phyloP scores from a whole-genome alignment of 192 early-diverging fungal species.

The Entomortierella lignicola region DNA sequence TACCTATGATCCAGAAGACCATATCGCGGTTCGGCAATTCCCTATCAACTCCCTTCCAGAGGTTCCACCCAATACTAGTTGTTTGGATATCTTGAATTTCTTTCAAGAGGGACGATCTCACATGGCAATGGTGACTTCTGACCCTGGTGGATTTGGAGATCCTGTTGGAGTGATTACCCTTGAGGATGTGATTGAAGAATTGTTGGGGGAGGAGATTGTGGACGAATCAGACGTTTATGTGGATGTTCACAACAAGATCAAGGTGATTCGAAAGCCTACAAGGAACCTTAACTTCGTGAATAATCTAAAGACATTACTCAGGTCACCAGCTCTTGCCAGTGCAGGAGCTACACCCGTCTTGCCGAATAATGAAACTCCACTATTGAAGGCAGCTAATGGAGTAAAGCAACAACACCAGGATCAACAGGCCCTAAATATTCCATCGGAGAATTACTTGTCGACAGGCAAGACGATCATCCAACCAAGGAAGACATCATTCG shows the following conservation, averaged over 20 bases:
- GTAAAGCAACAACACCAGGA: too few relatives aligned
- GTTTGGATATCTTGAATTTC: constrained; percentile 82
- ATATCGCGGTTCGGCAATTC: constrained; percentile 70
- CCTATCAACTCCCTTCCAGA: constrained; percentile 64
- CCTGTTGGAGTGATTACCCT: constrained; percentile 83
- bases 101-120: constrained; percentile 88
- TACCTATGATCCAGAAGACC: constrained; percentile 80
- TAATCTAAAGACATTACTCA: constrained; percentile 32
- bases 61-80: constrained; percentile 64
- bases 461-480: constrained; percentile 51
- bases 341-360: constrained; percentile 14
- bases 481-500: constrained; percentile 5
- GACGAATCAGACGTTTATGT: constrained; percentile 82
- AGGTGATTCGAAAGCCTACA: constrained; percentile 60
- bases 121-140: constrained; percentile 73
- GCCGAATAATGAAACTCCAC: too few relatives aligned
- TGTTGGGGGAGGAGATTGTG: constrained; percentile 86
- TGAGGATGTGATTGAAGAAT: constrained; percentile 87
- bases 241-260: constrained; percentile 66
- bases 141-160: constrained; percentile 64
- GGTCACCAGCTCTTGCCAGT: constrained; percentile 28
- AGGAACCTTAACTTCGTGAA: constrained; percentile 34
- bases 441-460: constrained; percentile 31
- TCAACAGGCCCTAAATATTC: neutral
- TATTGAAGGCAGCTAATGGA: too few relatives aligned